Conservation (phyloP, 2,329 filamentous ascomycete species). For the Phyllosticta citribraziliensis region DNA sequence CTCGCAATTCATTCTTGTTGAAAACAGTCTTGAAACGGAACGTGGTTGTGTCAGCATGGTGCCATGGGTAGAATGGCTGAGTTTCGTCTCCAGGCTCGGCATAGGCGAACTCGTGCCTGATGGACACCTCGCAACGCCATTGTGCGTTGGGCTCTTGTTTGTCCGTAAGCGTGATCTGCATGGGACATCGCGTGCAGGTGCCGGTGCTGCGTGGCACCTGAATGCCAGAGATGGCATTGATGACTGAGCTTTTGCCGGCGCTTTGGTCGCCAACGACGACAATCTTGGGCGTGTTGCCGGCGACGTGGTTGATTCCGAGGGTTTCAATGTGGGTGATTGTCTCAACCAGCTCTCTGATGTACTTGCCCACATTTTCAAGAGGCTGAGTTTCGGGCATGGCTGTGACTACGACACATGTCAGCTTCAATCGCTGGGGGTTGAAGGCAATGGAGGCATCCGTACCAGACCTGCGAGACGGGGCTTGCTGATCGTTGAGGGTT, state of each 20-base stretch:
- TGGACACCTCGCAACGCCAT: slow-evolving; percentile 60
- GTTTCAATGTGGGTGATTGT: slow-evolving; percentile 55
- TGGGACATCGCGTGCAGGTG: slow-evolving; percentile 70
- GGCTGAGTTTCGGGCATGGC: not conserved
- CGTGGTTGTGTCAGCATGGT: slow-evolving; percentile 33
- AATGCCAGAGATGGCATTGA: slow-evolving; percentile 47
- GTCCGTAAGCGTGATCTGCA: slow-evolving; percentile 63
- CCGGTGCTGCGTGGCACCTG: slow-evolving; percentile 60
- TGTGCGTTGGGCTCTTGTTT: slow-evolving; percentile 32
- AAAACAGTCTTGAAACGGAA: slow-evolving; percentile 55
- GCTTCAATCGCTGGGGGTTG: not conserved
- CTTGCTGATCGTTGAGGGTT: not conserved
- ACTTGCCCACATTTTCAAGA: not conserved
- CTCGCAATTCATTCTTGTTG: slow-evolving; percentile 54
- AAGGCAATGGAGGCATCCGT: not conserved
- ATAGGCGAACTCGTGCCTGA: slow-evolving; percentile 57
- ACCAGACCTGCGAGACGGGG: not conserved
- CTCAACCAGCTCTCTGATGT: slow-evolving; percentile 53
- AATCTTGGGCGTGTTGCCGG: slow-evolving; percentile 63
- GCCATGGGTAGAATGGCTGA: slow-evolving; percentile 55
- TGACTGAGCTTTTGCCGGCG: slow-evolving; percentile 64
- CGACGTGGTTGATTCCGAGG: slow-evolving; percentile 59
- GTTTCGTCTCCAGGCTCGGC: slow-evolving; percentile 24
- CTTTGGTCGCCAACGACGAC: slow-evolving; percentile 79
- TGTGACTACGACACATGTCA: not conserved